Conservation (phyloP, 2,329 filamentous ascomycete species). For the Ophiosphaerella korrae region DNA sequence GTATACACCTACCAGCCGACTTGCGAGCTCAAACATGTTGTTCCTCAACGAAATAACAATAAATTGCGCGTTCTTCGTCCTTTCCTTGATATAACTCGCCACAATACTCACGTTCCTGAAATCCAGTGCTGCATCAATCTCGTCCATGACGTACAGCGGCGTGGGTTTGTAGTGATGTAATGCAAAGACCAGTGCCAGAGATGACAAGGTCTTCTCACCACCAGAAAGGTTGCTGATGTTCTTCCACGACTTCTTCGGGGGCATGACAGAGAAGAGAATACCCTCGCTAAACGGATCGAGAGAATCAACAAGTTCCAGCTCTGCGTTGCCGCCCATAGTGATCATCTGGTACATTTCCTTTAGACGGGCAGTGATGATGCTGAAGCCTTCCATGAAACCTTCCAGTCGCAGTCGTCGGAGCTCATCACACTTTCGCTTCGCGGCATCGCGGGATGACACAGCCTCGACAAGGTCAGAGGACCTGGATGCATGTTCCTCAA, state of each 20-base stretch:
- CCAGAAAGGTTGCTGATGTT: slow-evolving; percentile 96
- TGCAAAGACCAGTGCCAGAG: slow-evolving; percentile 94
- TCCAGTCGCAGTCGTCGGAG: slow-evolving; percentile 87
- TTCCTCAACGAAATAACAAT: slow-evolving; percentile 97
- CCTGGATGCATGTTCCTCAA: slow-evolving; percentile 79
- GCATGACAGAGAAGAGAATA: slow-evolving; percentile 97
- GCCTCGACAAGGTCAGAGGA: slow-evolving; percentile 84
- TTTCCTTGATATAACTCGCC: slow-evolving; percentile 97
- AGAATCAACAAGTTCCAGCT: slow-evolving; percentile 94
- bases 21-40: slow-evolving; percentile 99
- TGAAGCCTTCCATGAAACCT: slow-evolving; percentile 98
- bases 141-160: slow-evolving; percentile 98
- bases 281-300: slow-evolving; percentile 97
- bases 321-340: slow-evolving; percentile 98
- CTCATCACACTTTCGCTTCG: slow-evolving; percentile 92
- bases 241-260: slow-evolving; percentile 99
- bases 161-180: slow-evolving; percentile 98
- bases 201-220: slow-evolving; percentile 95
- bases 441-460: slow-evolving; percentile 76
- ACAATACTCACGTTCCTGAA: slow-evolving; percentile 99
- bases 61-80: slow-evolving; percentile 98
- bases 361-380: slow-evolving; percentile 86
- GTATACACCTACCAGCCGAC: slow-evolving; percentile 93
- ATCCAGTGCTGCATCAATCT: slow-evolving; percentile 97
- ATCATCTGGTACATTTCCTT: slow-evolving; percentile 99